Evolutionary conservation across 75 land plant species (phyloP).

Genomic region (Picea glauca): DNA sequence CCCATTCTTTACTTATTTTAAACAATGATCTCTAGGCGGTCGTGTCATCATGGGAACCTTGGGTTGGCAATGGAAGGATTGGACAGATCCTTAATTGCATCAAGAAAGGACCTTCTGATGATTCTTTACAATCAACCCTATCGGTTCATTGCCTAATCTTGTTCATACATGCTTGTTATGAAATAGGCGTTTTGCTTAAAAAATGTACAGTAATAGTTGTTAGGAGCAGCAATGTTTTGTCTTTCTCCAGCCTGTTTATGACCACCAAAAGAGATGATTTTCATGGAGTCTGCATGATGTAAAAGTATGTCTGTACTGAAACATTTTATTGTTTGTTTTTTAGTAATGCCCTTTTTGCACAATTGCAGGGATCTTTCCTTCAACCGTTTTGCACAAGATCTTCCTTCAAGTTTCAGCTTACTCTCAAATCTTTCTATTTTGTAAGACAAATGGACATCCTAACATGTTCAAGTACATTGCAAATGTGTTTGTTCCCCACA

Average conservation of each 20-base stretch:
- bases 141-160: neutral
- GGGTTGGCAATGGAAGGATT: neutral
- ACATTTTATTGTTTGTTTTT: too few relatives aligned
- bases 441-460: constrained; percentile 29
- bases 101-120: neutral
- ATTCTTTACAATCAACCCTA: neutral
- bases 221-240: neutral
- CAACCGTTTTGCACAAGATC: constrained; percentile 73
- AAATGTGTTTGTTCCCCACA: constrained; percentile 1
- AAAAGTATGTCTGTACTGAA: too few relatives aligned
- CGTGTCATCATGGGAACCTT: neutral
- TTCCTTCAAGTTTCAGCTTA: constrained; percentile 57
- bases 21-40: too few relatives aligned
- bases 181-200: neutral
- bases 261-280: neutral
- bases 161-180: neutral
- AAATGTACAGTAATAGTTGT: neutral
- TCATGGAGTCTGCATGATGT: neutral
- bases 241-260: neutral
- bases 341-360: neutral
- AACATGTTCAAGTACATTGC: neutral
- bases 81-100: neutral
- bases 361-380: constrained; percentile 79
- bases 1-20: too few relatives aligned
- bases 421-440: constrained; percentile 62